phyloP scores from a whole-genome alignment of 257 asterid genomes.

The Rehmannia glutinosa region DNA sequence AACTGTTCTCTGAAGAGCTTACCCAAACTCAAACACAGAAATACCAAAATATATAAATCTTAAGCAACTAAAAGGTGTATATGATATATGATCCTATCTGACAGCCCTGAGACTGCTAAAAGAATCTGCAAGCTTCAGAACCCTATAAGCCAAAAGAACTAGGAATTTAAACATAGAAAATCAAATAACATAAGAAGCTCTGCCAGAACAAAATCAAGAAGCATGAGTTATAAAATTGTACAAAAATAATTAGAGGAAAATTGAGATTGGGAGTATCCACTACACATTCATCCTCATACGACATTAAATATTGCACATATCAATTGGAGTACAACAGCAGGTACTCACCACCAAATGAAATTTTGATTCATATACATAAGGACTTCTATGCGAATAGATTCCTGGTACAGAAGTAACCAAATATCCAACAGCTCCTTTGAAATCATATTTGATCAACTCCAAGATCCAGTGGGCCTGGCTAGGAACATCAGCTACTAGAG shows the following conservation, averaged over 20 bases:
- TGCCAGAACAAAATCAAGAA: not conserved
- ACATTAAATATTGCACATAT: not conserved
- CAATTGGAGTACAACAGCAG: constrained; percentile 6
- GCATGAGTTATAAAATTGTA: not conserved
- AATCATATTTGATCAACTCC: constrained; percentile 70
- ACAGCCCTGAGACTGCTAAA: not conserved
- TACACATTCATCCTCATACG: constrained; percentile 4
- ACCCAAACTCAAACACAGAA: not conserved
- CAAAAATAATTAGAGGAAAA: not conserved
- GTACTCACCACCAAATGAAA: constrained; percentile 49
- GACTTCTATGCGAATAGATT: constrained; percentile 50
- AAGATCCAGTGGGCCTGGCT: constrained; percentile 78
- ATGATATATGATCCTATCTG: not conserved
- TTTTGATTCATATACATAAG: constrained; percentile 41
- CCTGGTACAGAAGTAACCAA: constrained; percentile 88
- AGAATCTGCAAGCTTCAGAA: not conserved
- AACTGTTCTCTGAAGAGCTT: constrained; percentile 1
- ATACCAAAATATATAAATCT: not conserved
- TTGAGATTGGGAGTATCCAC: constrained; percentile 2
- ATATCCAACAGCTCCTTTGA: constrained; percentile 57
- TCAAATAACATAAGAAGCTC: not conserved
- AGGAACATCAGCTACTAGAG: constrained; percentile 68
- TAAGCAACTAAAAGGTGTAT: not conserved
- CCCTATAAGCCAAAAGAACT: constrained; percentile 4
- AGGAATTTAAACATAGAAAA: not conserved